Evolutionary conservation across 345 rosid genomes (phyloP).

Genomic region (Eucalyptus pumila): DNA sequence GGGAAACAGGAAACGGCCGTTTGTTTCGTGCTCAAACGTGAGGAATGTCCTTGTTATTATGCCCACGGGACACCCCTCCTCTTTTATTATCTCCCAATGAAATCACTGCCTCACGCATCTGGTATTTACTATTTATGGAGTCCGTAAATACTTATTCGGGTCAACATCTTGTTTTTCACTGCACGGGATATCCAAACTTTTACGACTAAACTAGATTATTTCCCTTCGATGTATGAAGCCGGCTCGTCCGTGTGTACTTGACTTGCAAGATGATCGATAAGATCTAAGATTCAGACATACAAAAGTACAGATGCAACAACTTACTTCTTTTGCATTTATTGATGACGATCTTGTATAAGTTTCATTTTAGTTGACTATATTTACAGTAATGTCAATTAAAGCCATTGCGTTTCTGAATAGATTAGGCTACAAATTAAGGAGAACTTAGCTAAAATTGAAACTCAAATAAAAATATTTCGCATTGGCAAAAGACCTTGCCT

Average conservation of each 20-base stretch:
- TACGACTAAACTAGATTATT: background rate
- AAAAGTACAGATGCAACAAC: background rate
- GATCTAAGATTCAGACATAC: background rate
- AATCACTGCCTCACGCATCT: background rate
- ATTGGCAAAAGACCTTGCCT: background rate
- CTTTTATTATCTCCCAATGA: background rate
- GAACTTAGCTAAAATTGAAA: background rate
- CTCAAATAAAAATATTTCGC: background rate
- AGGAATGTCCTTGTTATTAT: background rate
- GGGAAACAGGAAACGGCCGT: background rate
- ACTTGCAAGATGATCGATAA: background rate
- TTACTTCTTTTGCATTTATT: background rate
- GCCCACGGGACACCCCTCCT: background rate
- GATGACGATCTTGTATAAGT: accelerated
- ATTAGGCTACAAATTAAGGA: background rate
- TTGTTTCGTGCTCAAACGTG: background rate
- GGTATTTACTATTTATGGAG: background rate
- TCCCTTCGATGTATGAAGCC: background rate
- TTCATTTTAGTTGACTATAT: background rate
- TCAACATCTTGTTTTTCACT: background rate
- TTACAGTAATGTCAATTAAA: background rate
- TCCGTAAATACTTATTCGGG: background rate
- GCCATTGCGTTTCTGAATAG: background rate
- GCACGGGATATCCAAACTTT: background rate
- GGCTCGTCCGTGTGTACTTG: background rate